Base-by-base conservation (phyloP, 2,329 filamentous ascomycete genomes). In the Paracamarosporium sp. region DNA sequence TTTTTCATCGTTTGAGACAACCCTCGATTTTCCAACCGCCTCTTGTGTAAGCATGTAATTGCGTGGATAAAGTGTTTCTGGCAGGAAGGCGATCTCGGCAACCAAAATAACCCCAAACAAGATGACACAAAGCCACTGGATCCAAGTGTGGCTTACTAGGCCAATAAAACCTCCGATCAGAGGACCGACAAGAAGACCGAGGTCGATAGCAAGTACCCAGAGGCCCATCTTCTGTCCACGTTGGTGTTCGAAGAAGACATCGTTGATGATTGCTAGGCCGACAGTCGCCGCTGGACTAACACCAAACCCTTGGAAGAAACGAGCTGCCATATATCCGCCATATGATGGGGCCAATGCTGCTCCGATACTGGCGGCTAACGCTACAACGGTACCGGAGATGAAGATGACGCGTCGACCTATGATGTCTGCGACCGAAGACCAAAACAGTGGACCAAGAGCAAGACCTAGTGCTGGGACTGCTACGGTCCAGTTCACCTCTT, bases 71-170 rank as follows among this genome's bases (percentile, higher is more conserved):
- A 51, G 36, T 9, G 48, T 51, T 11, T 51, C 48, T 9, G 36
- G 48, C 9, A 51, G 27, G 12, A 51, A 51, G 3, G 17, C 35
- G 11, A 51, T 41, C 25, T 51, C 48, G 9, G 48, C 35, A 1
- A 28, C 36, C n/a, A 51, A 22, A 5, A 51, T 51, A 5, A 28
- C 48, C 3, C 48, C 48, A 15, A 51, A 51, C 17, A 51, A 33
- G 17, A 51, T 51, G 9, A 51, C 48, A 28, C 48, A 51, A 13
- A 51, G 36, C 48, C 48, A 51, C 27, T 51, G 48, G 15, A 51
- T 51, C 48, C 48, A 51, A 3, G 22, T 22, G 27, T 51, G 48
- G 35, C 48, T 41, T 15, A 31, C 48, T 8, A 51, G 25, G 1
- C 48, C 48, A 4, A 51, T 31, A 20, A 51, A 51, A 5, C 48